A percentile compares a stretch with the other conserved stretches of the same genome.
Evolutionary conservation across 2,329 filamentous ascomycete species (phyloP).

Genomic region (Penicillium sp.): DNA sequence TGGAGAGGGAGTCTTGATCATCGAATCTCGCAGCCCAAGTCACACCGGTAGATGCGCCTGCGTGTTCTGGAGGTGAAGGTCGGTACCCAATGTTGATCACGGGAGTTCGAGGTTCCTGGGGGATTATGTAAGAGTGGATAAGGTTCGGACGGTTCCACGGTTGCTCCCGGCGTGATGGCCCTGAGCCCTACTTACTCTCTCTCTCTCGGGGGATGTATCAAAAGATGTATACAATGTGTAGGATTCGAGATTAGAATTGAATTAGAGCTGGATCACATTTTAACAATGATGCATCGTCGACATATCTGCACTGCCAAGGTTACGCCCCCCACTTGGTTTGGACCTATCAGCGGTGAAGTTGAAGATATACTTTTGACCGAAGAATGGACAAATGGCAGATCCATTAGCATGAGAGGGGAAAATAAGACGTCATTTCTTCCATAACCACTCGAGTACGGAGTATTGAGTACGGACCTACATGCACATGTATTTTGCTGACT

Average conservation of each 20-base stretch:
- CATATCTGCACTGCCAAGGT: neutral
- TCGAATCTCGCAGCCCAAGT: conserved; percentile 9
- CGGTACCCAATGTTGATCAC: conserved; percentile 4
- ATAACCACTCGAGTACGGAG: too few species aligned
- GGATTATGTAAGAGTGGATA: neutral
- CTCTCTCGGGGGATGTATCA: too few species aligned
- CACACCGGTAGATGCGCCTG: conserved; percentile 1
- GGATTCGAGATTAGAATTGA: neutral
- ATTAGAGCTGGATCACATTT: neutral
- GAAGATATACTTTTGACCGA: neutral
- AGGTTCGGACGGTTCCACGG: neutral
- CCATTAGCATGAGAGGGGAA: neutral
- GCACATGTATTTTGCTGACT: too few species aligned
- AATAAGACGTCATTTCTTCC: too few species aligned
- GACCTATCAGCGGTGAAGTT: neutral
- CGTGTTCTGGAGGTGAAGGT: conserved; percentile 7
- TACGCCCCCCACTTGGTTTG: neutral
- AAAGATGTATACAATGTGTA: too few species aligned
- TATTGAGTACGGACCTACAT: too few species aligned
- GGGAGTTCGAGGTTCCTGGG: conserved; percentile 3
- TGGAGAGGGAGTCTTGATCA: conserved; percentile 9
- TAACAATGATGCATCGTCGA: neutral
- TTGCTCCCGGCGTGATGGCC: neutral
- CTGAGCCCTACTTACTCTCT: neutral
- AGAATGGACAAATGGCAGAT: neutral